Base-by-base conservation (phyloP, 164 flowering plant genomes). In the Cinnamomum micranthum region DNA sequence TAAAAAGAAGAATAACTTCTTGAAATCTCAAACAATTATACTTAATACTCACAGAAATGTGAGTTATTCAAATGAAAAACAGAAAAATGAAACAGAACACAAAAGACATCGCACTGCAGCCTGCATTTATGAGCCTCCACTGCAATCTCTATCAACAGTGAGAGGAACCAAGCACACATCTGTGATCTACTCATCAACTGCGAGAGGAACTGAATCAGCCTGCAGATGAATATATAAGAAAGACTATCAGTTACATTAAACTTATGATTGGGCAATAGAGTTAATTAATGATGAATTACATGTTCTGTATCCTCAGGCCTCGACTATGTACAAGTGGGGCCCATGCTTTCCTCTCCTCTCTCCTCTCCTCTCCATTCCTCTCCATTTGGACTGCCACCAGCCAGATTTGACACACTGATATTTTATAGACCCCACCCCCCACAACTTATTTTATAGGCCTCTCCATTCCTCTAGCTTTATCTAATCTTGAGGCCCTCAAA, bases 121-220 rank as follows among this genome's bases (percentile, higher is more conserved):
- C 24, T 65, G 68, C 68, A 24, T 7, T 9, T 25, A 25, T 13
- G 15, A 65, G 68, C 47, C 10, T 17, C n/a, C 47, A 28, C 13
- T 12, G 67, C 12, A 17, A 28, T 67, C 47, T 27, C 28, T 31
- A 17, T 14, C 19, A 19, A 6, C 19, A 19, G 47, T 9, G 20
- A 67, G 28, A 31, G 50, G 69, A 67, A 33, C 19, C 35, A 31
- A 19, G 69, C 69, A 27, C 10, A 17, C 35, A 31, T 12, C 41
- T 67, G 69, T 67, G 20, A 10, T 15, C 28, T 28, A 67, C 74
- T 79, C 89, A 66, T 87, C 91, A 23, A 80, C 80, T 55, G 92
- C 89, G 58, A 84, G 78, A 50, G 97, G 95, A 77, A 92, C 97
- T 22, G 90, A 82, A 41, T 86, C 83, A 70, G 95, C 95, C 97